Conservation (phyloP, 2,329 filamentous ascomycete species). For the Dryadomyces quercus-mongolicae region DNA sequence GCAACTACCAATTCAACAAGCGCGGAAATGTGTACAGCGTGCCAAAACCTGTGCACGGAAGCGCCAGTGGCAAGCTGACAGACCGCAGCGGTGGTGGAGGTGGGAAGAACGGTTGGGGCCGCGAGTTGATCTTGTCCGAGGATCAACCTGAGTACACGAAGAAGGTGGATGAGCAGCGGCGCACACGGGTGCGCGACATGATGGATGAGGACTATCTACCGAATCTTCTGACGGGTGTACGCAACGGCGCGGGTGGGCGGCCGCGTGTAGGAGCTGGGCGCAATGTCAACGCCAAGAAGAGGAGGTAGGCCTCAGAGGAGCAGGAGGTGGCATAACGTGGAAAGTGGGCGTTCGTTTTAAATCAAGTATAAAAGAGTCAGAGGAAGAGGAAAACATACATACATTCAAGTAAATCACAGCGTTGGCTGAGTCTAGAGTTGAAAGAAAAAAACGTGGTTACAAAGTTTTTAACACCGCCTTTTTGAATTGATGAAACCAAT, state of each 20-base stretch:
- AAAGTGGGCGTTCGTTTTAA: not conserved
- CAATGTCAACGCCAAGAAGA: conserved; percentile 71
- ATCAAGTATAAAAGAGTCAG: too few species aligned
- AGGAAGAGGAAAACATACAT: too few species aligned
- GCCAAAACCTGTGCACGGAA: conserved; percentile 77
- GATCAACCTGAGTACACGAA: conserved; percentile 88
- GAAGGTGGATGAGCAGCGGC: conserved; percentile 50
- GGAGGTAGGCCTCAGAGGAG: conserved; percentile 24
- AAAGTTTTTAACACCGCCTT: not conserved
- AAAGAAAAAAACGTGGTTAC: not conserved
- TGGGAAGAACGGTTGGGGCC: conserved; percentile 80
- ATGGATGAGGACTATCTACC: conserved; percentile 96
- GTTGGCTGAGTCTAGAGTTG: not conserved
- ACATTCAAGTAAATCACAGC: too few species aligned
- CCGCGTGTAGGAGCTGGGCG: conserved; percentile 75
- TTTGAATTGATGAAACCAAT: not conserved
- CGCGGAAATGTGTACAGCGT: conserved; percentile 86
- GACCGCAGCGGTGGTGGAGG: conserved; percentile 43
- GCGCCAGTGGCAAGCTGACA: conserved; percentile 62
- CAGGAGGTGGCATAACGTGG: not conserved
- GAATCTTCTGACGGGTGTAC: conserved; percentile 68
- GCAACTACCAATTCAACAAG: conserved; percentile 94
- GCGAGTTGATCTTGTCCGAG: conserved; percentile 72
- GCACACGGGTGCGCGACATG: conserved; percentile 62
- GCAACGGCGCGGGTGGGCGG: conserved; percentile 51